Evolutionary conservation across 2,329 filamentous ascomycete genomes (phyloP), one percentile per base, ranked within the genome.

Genomic region (Venturia aucupariae): DNA sequence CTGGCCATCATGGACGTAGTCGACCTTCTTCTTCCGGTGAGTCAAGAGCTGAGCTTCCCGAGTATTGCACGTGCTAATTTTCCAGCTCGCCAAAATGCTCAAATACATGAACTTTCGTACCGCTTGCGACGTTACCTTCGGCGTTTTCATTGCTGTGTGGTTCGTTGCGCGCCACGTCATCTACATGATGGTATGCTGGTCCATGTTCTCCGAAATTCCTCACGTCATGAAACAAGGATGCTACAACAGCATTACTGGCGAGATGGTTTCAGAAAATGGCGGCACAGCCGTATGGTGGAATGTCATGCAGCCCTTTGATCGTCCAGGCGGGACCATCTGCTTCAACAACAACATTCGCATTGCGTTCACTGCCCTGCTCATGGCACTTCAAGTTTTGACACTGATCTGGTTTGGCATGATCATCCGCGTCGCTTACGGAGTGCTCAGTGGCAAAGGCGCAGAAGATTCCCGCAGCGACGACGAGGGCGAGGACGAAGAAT

Each of bases 1-100:
- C 80, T 99, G 61, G 88, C 91, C 63, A 82, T 96, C 68, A 97
- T 97, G 92, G 94, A 99, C 72, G 82, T 96, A 62, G 90, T 95
- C 59, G 94, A 97, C 72, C 82, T 96, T 61, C 82, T 96, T 66
- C 82, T 99, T 48, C 89, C 93, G 55, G 90, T 96, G 80, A 74
- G 88, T 75, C 17, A 17, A 39, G 62, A 55, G n/a, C 15, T 30
- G 27, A 66, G 35, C 19, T 41, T 22, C 46, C 41, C 57, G 44
- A 39, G 2, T n/a, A 17, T 3, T 61, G 35, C 46, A 7, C 22
- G 19, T 62, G 22, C 27, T n/a, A 61, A 59, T 68, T 59, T n/a
- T 4, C 24, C 60, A 95, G 91, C 79, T 86, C 38, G 94, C 94
- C 69, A 99, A 99, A 77, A 90, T 92, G 71, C 84, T 97, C 69